Evolutionary conservation across 768 basidiomycete species (phyloP).

Genomic region (Leccinum olivaceopallidum): DNA sequence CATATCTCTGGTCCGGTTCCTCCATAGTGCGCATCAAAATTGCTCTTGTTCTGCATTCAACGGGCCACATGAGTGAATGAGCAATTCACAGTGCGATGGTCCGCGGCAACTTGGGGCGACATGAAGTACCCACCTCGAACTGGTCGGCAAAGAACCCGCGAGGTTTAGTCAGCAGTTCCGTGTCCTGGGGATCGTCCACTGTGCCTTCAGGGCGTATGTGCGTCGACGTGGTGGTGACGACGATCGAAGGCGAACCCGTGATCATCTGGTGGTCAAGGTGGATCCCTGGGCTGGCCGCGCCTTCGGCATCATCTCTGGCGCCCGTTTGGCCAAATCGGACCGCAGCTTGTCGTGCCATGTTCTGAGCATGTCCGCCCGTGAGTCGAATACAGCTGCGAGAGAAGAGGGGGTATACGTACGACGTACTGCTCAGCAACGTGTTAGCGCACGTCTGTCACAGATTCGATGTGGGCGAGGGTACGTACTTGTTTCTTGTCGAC

Average conservation of each 20-base stretch:
- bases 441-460: not conserved
- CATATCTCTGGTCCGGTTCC: slow-evolving; percentile 96
- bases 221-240: slow-evolving; percentile 53
- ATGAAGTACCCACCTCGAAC: slow-evolving; percentile 61
- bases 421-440: slow-evolving; percentile 49
- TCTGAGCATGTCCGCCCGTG: slow-evolving; percentile 46
- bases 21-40: slow-evolving; percentile 84
- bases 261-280: slow-evolving; percentile 35
- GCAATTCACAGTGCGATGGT: not conserved
- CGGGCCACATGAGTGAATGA: not conserved
- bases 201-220: slow-evolving; percentile 38
- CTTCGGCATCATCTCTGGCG: slow-evolving; percentile 13
- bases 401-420: slow-evolving; percentile 41
- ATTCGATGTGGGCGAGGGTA: not conserved
- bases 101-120: not conserved
- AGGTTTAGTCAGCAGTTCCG: slow-evolving; percentile 50
- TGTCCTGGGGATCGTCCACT: slow-evolving; percentile 37
- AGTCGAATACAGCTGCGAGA: not conserved
- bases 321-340: slow-evolving; percentile 61
- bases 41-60: slow-evolving; percentile 65
- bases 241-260: slow-evolving; percentile 48
- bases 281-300: slow-evolving; percentile 2
- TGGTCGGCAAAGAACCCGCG: slow-evolving; percentile 95
- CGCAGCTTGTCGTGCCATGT: slow-evolving; percentile 83
- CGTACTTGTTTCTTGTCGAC: slow-evolving; percentile 93